Conservation (phyloP, 192 early-diverging fungal genomes). For the Chytriomyces sp. region DNA sequence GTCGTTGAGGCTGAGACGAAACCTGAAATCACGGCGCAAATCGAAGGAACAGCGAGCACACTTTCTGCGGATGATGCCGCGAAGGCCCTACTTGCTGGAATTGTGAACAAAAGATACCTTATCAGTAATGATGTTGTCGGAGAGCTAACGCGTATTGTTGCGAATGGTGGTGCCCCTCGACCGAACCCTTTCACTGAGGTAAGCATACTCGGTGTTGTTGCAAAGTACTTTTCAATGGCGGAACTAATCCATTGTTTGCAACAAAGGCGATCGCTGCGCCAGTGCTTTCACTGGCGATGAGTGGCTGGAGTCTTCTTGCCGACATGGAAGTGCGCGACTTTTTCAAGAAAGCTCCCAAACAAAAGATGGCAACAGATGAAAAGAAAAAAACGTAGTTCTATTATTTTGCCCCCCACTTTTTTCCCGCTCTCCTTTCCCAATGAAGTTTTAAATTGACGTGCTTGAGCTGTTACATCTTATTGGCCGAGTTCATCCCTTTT, state of each 20-base stretch:
- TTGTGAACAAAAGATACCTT: constrained; percentile 44
- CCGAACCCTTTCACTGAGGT: constrained; percentile 40
- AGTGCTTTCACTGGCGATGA: constrained; percentile 10
- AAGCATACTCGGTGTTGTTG: neutral
- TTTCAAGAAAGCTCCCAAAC: constrained; percentile 26
- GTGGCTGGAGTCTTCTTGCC: constrained; percentile 19
- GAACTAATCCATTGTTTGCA: neutral
- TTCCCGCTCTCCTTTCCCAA: too few species aligned
- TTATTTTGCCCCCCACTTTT: too few species aligned
- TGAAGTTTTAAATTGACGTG: too few species aligned
- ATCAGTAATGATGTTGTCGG: constrained; percentile 50
- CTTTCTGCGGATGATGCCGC: constrained; percentile 45
- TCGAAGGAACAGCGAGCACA: constrained; percentile 47
- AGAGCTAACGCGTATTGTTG: constrained; percentile 39
- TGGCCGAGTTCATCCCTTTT: too few species aligned
- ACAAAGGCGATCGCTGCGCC: constrained; percentile 20
- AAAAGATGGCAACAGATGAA: neutral
- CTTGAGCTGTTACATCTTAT: too few species aligned
- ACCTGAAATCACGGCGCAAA: constrained; percentile 47
- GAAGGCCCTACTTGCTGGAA: constrained; percentile 40
- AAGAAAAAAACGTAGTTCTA: neutral
- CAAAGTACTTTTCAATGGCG: too few species aligned
- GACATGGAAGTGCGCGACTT: constrained; percentile 18
- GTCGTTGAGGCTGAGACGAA: constrained; percentile 54
- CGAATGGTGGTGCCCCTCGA: constrained; percentile 23